A percentile compares a stretch with the other conserved stretches of the same genome.
Conservation (phyloP, 208 protist species). For the Herpetomonas samuelpessoai region DNA sequence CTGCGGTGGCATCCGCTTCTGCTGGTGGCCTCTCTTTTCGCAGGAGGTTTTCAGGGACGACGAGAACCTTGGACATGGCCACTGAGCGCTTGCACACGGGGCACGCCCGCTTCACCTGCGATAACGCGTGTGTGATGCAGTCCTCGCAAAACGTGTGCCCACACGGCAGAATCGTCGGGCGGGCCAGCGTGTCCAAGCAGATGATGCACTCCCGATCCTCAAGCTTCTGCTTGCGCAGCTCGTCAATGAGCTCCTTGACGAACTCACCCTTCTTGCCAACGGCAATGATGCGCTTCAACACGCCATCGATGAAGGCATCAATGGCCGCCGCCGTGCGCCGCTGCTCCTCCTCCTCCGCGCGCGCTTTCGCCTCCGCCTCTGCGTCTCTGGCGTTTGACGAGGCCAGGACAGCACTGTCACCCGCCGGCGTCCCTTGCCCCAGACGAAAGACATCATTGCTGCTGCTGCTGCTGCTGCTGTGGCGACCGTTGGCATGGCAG, state of each 20-base stretch:
- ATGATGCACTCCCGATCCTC: constrained; percentile 63
- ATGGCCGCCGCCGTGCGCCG: constrained; percentile 7
- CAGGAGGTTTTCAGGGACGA: constrained; percentile 42
- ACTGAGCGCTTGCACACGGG: constrained; percentile 51
- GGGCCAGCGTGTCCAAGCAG: constrained; percentile 56
- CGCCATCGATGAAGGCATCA: constrained; percentile 19
- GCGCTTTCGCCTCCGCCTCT: neutral
- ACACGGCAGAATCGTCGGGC: constrained; percentile 69
- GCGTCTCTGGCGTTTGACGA: neutral
- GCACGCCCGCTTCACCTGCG: constrained; percentile 26
- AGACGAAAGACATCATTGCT: neutral
- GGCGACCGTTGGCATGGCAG: neutral
- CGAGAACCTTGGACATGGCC: constrained; percentile 25
- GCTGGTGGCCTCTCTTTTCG: neutral
- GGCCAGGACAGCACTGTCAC: neutral
- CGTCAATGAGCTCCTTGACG: constrained; percentile 41
- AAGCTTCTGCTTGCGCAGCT: constrained; percentile 42
- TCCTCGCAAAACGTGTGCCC: constrained; percentile 74
- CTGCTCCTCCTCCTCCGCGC: constrained; percentile 11
- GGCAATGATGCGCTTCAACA: constrained; percentile 18
- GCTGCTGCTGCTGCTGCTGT: neutral
- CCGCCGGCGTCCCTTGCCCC: neutral
- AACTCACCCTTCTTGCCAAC: constrained; percentile 28
- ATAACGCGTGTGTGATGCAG: constrained; percentile 55
- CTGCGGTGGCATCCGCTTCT: neutral